phyloP scores from a whole-genome alignment of 2,329 filamentous ascomycete species.

The Hypoxylon sp. region DNA sequence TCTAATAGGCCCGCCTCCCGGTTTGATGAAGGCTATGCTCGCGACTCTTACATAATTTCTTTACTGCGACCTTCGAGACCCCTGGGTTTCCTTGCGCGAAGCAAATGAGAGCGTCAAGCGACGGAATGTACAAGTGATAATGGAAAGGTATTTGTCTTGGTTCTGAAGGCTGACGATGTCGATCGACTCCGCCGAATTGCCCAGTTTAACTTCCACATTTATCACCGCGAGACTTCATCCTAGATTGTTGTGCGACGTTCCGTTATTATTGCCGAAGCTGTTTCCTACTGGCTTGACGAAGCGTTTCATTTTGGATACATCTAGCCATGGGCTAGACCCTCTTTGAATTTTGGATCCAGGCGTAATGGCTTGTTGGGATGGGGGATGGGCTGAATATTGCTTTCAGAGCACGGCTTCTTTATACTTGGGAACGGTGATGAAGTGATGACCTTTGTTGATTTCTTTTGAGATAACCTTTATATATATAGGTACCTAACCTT shows the following conservation, averaged over 20 bases:
- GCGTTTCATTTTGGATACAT: constrained; percentile 15
- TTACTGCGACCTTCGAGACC: not conserved
- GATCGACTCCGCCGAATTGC: not conserved
- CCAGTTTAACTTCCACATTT: not conserved
- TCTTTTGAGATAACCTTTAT: constrained; percentile 17
- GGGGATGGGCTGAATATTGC: not conserved
- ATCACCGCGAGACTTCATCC: not conserved
- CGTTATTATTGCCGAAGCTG: no score
- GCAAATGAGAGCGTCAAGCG: no score
- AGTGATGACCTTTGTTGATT: constrained; percentile 28
- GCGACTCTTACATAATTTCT: constrained; percentile 73
- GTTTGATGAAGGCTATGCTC: constrained; percentile 77
- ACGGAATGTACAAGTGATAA: not conserved
- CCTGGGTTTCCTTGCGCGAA: not conserved
- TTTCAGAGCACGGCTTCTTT: constrained; percentile 11
- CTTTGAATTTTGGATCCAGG: not conserved
- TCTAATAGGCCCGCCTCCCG: constrained; percentile 72
- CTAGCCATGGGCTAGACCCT: not conserved
- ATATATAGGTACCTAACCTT: constrained; percentile 8
- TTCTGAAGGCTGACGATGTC: not conserved
- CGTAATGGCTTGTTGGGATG: not conserved
- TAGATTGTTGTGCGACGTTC: constrained; percentile 25
- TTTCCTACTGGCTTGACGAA: not conserved
- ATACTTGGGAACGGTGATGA: constrained; percentile 16
- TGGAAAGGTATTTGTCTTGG: not conserved